These are phyloP conservation scores for Apophysomyces variabilis DNA, from an alignment of 371 early-diverging fungal genomes.

Conservation along the genomic window DNA sequence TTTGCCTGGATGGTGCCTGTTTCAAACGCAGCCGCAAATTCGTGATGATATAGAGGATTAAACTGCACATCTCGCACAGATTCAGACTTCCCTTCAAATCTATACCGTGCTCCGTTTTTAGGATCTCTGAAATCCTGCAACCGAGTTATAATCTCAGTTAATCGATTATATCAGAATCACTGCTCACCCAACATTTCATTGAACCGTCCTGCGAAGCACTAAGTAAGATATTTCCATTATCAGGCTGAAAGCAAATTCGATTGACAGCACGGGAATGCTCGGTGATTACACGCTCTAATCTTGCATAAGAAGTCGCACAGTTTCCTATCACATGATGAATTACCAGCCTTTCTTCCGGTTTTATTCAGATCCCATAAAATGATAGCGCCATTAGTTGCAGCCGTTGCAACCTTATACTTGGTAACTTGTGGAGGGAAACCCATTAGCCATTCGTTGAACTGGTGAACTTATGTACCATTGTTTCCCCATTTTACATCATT, in stretches of 20 bases:
- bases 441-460: background rate
- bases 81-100: constrained; percentile 83
- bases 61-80: constrained; percentile 88
- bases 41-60: constrained; percentile 61
- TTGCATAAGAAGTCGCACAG: background rate
- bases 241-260: constrained; percentile 77
- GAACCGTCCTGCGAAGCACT: constrained; percentile 86
- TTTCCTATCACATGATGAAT: background rate
- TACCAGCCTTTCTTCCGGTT: constrained; percentile 50
- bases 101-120: constrained; percentile 49
- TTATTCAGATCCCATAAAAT: constrained; percentile 73
- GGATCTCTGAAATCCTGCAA: constrained; percentile 74
- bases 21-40: constrained; percentile 89
- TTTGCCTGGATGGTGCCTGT: constrained; percentile 82
- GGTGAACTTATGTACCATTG: constrained; percentile 40
- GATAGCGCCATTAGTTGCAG: constrained; percentile 79
- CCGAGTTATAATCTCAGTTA: background rate
- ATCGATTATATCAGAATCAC: constrained; percentile 5
- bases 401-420: constrained; percentile 72
- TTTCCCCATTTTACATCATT: constrained; percentile 90
- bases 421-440: constrained; percentile 34
- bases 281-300: constrained; percentile 67
- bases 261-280: constrained; percentile 86
- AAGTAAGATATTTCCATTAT: constrained; percentile 67
- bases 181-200: constrained; percentile 78